These are phyloP conservation scores for Salvia hispanica DNA, from an alignment of 257 asterid genomes.

Conservation along the genomic window DNA sequence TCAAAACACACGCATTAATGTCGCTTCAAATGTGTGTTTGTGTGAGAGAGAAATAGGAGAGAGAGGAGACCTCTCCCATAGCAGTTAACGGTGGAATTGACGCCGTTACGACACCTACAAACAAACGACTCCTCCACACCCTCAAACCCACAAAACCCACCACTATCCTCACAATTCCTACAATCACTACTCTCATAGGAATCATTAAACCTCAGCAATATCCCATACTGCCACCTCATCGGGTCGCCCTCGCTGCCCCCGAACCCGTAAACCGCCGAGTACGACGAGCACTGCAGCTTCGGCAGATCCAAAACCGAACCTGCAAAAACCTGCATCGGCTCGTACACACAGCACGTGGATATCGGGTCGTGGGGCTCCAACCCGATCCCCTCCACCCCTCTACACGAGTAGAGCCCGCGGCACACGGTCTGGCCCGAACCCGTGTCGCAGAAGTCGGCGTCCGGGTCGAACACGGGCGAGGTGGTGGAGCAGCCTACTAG, in stretches of 20 bases:
- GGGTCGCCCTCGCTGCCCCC: conserved; percentile 80
- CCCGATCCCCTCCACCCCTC: conserved; percentile 58
- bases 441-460: conserved; percentile 53
- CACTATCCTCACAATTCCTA: conserved; percentile 72
- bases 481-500: conserved; percentile 69
- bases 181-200: conserved; percentile 42
- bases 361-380: conserved; percentile 53
- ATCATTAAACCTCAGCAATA: conserved; percentile 48
- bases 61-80: conserved; percentile 57
- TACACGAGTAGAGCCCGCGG: conserved; percentile 63
- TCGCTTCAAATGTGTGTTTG: background rate
- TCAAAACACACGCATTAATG: conserved; percentile 23
- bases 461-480: conserved; percentile 61
- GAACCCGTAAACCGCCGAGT: conserved; percentile 61
- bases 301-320: conserved; percentile 57
- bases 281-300: conserved; percentile 74
- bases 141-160: conserved; percentile 66
- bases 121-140: conserved; percentile 48
- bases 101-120: conserved; percentile 63
- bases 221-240: conserved; percentile 74
- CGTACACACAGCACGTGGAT: conserved; percentile 68
- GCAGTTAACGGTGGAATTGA: conserved; percentile 60
- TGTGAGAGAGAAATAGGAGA: background rate
- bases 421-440: conserved; percentile 63
- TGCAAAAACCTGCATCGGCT: conserved; percentile 39